Evolutionary conservation across 306 rosid species (phyloP).

Genomic region (Notholithocarpus densiflorus): DNA sequence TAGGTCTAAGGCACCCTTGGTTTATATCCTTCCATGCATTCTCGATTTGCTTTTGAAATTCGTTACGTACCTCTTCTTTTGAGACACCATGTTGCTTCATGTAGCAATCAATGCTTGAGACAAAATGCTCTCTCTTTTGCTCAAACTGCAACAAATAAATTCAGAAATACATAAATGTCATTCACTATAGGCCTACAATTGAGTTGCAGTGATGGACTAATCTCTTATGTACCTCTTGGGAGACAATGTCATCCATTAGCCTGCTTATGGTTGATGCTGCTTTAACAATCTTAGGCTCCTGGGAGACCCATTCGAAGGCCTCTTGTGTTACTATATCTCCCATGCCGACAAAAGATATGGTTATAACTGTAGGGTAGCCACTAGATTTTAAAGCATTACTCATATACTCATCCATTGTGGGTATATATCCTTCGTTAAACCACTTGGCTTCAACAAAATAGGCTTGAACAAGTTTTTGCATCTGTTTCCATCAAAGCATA

Average conservation of each 20-base stretch:
- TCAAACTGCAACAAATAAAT: conserved; percentile 3
- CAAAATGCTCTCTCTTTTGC: conserved; percentile 5
- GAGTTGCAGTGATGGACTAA: no score
- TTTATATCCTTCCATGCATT: conserved; percentile 25
- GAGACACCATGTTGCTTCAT: not conserved
- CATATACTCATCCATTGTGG: conserved; percentile 13
- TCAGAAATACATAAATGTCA: not conserved
- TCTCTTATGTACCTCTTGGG: conserved; percentile 1
- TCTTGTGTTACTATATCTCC: conserved; percentile 16
- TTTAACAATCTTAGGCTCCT: conserved; percentile 5
- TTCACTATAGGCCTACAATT: not conserved
- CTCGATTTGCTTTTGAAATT: not conserved
- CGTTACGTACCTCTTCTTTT: not conserved
- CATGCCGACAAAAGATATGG: not conserved
- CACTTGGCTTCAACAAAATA: not conserved
- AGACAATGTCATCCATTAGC: conserved; percentile 26
- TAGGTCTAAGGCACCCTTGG: conserved; percentile 1
- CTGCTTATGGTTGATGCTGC: conserved; percentile 12
- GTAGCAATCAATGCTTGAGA: conserved; percentile 7
- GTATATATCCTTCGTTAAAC: not conserved
- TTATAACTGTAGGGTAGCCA: not conserved
- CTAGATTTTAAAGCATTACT: not conserved
- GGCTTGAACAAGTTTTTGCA: not conserved
- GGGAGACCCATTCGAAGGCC: conserved; percentile 18
- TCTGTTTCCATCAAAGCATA: no score